Percentiles rank a stretch among this genome's conserved stretches.
Conservation (phyloP, 345 rosid genomes). For the Lepidium africanum region DNA sequence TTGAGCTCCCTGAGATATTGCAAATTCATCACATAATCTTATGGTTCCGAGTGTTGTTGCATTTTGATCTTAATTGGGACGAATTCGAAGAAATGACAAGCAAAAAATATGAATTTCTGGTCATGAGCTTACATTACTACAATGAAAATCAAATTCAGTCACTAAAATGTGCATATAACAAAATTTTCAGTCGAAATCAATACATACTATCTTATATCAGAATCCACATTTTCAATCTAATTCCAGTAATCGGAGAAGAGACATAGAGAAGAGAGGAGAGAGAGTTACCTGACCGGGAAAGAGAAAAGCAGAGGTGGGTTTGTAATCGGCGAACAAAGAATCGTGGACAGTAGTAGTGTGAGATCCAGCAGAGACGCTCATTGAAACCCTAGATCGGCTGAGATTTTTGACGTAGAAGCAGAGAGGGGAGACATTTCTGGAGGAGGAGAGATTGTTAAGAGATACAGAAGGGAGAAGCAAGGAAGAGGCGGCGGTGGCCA, state of each 20-base stretch:
- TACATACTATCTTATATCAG: neutral
- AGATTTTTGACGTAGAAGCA: constrained; percentile 25
- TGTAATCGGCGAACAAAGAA: constrained; percentile 65
- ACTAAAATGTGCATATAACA: neutral
- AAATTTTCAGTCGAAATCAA: neutral
- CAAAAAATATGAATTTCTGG: neutral
- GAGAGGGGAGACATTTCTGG: constrained; percentile 24
- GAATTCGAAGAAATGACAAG: neutral
- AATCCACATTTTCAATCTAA: constrained; percentile 2
- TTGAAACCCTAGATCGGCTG: constrained; percentile 51
- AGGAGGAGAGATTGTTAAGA: constrained; percentile 20
- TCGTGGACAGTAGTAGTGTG: constrained; percentile 43
- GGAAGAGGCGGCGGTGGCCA: constrained; percentile 33
- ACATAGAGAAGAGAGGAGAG: neutral
- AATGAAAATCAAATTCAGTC: neutral
- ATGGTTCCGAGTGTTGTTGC: neutral
- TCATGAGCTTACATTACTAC: neutral
- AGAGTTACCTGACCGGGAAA: constrained; percentile 88
- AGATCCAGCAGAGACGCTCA: constrained; percentile 65
- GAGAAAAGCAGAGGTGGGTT: constrained; percentile 66
- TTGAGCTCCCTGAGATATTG: constrained; percentile 75
- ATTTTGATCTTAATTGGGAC: neutral
- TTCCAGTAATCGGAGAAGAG: neutral
- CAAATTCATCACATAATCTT: neutral
- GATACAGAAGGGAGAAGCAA: constrained; percentile 38